phyloP scores from a whole-genome alignment of 2,329 filamentous ascomycete species.

The Westerdykella aurantiaca region DNA sequence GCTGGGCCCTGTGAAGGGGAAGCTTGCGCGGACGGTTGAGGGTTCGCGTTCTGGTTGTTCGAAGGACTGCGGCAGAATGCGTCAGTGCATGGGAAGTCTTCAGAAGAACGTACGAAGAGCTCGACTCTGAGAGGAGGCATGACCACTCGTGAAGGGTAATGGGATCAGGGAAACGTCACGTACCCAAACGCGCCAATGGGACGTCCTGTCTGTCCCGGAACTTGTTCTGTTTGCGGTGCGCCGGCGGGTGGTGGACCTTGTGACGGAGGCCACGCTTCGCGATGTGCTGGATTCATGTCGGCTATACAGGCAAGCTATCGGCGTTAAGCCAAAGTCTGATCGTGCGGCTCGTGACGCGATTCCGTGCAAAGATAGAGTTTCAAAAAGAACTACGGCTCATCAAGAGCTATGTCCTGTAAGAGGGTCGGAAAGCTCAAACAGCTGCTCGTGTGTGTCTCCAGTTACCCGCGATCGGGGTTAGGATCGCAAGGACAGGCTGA shows the following conservation, averaged over 20 bases:
- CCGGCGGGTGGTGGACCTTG: conserved; percentile 47
- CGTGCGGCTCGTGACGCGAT: conserved; percentile 13
- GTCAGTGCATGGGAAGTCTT: conserved; percentile 15
- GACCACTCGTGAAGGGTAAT: conserved; percentile 6
- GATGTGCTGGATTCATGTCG: conserved; percentile 39
- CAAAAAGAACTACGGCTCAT: conserved; percentile 16
- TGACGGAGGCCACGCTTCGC: conserved; percentile 38
- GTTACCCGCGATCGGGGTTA: conserved; percentile 7
- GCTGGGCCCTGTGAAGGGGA: conserved; percentile 33
- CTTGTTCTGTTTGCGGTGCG: conserved; percentile 37
- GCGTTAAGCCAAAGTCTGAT: conserved; percentile 19
- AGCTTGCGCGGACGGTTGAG: conserved; percentile 30
- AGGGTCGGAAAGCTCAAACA: conserved; percentile 13
- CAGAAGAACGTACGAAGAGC: conserved; percentile 8
- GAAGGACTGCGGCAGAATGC: conserved; percentile 16
- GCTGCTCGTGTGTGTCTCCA: conserved; percentile 3
- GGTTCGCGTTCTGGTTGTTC: conserved; percentile 25
- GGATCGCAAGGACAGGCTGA: conserved; percentile 21
- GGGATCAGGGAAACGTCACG: conserved; percentile 10
- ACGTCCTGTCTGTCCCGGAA: conserved; percentile 19
- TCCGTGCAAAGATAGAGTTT: conserved; percentile 6
- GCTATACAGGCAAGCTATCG: conserved; percentile 26
- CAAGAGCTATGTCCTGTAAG: conserved; percentile 11
- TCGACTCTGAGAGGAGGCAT: conserved; percentile 15
- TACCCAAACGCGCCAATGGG: conserved; percentile 34